Conservation (phyloP, 306 rosid species). For the Ormosia emarginata region DNA sequence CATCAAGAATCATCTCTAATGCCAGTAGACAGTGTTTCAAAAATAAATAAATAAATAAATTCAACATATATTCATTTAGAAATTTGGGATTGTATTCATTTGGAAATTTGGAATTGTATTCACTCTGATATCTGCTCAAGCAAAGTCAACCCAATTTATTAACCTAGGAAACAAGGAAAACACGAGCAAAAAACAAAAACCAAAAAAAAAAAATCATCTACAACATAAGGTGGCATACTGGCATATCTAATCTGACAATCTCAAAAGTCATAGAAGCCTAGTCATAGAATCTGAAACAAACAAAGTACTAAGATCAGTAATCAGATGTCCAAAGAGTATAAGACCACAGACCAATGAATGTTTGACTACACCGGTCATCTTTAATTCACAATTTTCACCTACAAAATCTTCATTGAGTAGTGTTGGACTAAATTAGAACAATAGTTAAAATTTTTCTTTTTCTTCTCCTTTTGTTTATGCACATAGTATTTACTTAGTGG, state of each 20-base stretch:
- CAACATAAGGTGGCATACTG: conserved; percentile 66
- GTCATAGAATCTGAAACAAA: conserved; percentile 66
- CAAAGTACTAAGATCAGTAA: conserved; percentile 14
- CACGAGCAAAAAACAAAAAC: conserved; percentile 40
- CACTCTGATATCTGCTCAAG: not conserved
- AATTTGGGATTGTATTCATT: not conserved
- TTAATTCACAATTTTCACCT: not conserved
- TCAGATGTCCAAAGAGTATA: not conserved
- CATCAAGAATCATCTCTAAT: not conserved
- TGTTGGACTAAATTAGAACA: not conserved
- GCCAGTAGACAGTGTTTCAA: not conserved
- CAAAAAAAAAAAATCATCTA: conserved; percentile 40
- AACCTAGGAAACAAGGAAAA: not conserved
- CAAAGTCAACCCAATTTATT: not conserved
- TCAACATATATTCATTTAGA: not conserved
- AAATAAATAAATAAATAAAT: not conserved
- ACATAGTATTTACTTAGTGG: not conserved
- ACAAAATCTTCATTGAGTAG: not conserved
- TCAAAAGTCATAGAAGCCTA: conserved; percentile 57
- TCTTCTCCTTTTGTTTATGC: not conserved
- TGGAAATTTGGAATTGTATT: not conserved
- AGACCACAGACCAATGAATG: not conserved
- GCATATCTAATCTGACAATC: conserved; percentile 80
- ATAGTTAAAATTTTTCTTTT: not conserved
- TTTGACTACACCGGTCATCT: not conserved